Base-by-base conservation (phyloP, 1,284 basidiomycete species). In the Ganoderma meredithae region DNA sequence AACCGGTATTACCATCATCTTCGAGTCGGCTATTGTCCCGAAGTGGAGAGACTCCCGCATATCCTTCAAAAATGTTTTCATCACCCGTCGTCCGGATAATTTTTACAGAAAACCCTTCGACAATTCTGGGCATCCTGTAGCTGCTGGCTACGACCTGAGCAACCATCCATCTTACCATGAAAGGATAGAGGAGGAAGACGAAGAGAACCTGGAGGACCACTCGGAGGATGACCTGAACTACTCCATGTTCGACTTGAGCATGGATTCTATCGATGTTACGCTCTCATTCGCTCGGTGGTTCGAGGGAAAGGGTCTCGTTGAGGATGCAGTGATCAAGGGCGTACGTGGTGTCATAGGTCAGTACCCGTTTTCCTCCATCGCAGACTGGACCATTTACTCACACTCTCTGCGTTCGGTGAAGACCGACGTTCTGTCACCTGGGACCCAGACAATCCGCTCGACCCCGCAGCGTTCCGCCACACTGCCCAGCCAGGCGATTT, bases 21-120 rank as follows among this genome's bases (percentile, higher is more conserved):
- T 99, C 79, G 97, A 99, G 81, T 96, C 95, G 8, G 98, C 98
- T 36, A 97, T 99, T 74, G 96, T 99, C 5, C 97, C 97, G 3
- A 96, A 96, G 78, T 99, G 97, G 96, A 95, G 95, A 69, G 95
- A 97, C 75, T 97, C 95, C 17, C 91, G 93, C 25, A 94, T 99
- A 70, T 96, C 95, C 1, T 98, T 99, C 86, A 95, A 96, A 77
- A 98, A 99, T 74, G 97, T 99, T 56, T 99, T 95, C 76, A 86
- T 99, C 56, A 97, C 96, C 13, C 90, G 95, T 2, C 88, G 95
- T 6, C 93, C 94, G 1, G 75, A 73, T 58, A 65, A 79, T 40
- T 63, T 73, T 17, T 60, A 72, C 39, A 61, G 65, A 60, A 71
- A 71, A 65, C 71, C 72, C 75, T 71, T 75, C 41, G 47, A 67